A percentile compares a stretch with the other conserved stretches of the same genome.
Conservation (phyloP, 768 basidiomycete genomes). For the Kwoniella bestiolae region DNA sequence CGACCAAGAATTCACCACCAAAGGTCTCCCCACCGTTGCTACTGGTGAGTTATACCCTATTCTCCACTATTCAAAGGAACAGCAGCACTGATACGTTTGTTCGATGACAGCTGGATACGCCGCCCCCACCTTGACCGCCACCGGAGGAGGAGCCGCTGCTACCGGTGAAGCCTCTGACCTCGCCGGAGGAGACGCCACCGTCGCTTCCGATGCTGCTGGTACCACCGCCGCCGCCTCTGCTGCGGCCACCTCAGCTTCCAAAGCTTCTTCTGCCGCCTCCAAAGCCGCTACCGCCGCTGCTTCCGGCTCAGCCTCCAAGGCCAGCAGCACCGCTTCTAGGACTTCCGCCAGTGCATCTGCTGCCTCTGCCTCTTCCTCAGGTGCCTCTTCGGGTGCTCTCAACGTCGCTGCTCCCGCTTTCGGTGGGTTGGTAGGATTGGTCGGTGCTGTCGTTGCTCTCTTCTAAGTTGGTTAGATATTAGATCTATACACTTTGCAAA, state of each 20-base stretch:
- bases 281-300: slow-evolving; percentile 10
- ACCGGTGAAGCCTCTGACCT: slow-evolving; percentile 33
- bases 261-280: slow-evolving; percentile 18
- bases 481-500: not conserved
- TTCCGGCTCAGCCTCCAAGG: slow-evolving; percentile 3
- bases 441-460: slow-evolving; percentile 24
- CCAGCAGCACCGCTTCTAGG: slow-evolving; percentile 4
- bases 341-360: slow-evolving; percentile 12
- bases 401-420: slow-evolving; percentile 27
- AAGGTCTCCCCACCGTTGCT: slow-evolving; percentile 37
- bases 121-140: slow-evolving; percentile 49
- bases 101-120: slow-evolving; percentile 35
- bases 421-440: slow-evolving; percentile 26
- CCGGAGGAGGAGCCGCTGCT: slow-evolving; percentile 49
- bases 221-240: slow-evolving; percentile 15
- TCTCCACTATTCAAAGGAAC: not conserved
- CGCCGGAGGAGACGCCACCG: slow-evolving; percentile 12
- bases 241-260: slow-evolving; percentile 26
- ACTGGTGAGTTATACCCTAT: slow-evolving; percentile 26
- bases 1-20: slow-evolving; percentile 35
- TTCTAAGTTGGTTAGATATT: slow-evolving; percentile 6
- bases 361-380: not conserved
- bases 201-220: slow-evolving; percentile 5
- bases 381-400: slow-evolving; percentile 18
- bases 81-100: not conserved